Percentiles rank a stretch among this genome's conserved stretches.
These are phyloP conservation scores for Suaeda aralocaspica DNA, from an alignment of 148 eudicot species.

Conservation along the genomic window DNA sequence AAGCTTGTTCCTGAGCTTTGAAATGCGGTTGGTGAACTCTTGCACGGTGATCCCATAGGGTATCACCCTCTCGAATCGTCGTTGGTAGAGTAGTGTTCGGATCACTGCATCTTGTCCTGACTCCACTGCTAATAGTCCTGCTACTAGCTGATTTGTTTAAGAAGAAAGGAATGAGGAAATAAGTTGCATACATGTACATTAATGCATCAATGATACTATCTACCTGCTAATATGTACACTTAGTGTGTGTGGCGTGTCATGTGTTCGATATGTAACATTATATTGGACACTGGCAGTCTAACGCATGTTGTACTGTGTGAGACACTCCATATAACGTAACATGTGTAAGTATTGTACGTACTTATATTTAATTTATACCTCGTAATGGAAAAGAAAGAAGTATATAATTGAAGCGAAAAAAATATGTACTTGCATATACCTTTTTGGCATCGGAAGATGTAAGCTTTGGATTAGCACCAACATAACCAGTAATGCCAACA, in stretches of 20 bases:
- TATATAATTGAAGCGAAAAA: background rate
- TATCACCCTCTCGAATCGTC: constrained; percentile 34
- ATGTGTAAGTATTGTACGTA: too few species aligned
- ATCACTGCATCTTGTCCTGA: constrained; percentile 92
- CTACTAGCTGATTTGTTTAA: constrained; percentile 48
- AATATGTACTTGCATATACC: constrained; percentile 32
- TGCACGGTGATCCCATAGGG: constrained; percentile 66
- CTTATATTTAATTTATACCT: too few species aligned
- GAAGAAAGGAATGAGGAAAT: too few species aligned
- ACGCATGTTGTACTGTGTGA: too few species aligned
- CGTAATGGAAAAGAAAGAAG: too few species aligned
- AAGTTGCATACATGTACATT: too few species aligned
- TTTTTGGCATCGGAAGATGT: constrained; percentile 37
- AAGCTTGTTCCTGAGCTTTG: constrained; percentile 54
- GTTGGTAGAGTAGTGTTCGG: constrained; percentile 56
- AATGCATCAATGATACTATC: too few species aligned
- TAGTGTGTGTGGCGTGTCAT: too few species aligned
- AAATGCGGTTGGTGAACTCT: constrained; percentile 60
- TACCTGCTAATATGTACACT: too few species aligned
- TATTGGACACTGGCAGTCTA: too few species aligned
- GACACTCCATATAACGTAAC: too few species aligned
- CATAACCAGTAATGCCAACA: constrained; percentile 86
- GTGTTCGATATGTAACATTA: too few species aligned
- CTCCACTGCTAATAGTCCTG: constrained; percentile 73
- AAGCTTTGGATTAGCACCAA: constrained; percentile 67